A percentile compares a stretch with the other conserved stretches of the same genome.
Conservation (phyloP, 1,284 basidiomycete species). For the Fomitiporia mediterranea region DNA sequence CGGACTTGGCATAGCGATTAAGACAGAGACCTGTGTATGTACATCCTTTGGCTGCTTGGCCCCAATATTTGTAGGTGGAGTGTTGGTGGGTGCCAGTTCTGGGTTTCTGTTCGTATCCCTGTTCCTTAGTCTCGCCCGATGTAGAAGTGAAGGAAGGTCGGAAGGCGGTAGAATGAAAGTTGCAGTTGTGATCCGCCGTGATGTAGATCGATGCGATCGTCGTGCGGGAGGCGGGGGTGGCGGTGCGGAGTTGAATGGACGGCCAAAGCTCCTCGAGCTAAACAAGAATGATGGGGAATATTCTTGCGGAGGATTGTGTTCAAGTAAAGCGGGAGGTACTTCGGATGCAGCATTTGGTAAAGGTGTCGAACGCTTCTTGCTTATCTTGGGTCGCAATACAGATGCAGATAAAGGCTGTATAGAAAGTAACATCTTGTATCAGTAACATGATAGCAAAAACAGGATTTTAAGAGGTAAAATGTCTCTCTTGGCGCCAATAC, state of each 20-base stretch:
- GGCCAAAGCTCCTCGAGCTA: neutral
- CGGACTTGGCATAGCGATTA: constrained; percentile 18
- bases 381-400: neutral
- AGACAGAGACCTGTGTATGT: constrained; percentile 9
- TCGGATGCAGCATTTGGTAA: neutral
- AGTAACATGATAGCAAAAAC: too few species aligned
- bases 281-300: constrained; percentile 8
- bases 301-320: neutral
- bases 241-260: neutral
- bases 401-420: neutral
- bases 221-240: neutral
- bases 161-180: neutral
- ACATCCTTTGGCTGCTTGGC: neutral
- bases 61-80: too few species aligned
- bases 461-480: too few species aligned
- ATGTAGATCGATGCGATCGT: neutral
- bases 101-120: neutral
- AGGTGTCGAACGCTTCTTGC: neutral
- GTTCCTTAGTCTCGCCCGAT: neutral
- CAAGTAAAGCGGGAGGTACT: neutral
- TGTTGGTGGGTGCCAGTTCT: neutral
- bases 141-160: neutral
- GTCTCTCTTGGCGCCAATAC: too few species aligned
- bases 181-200: neutral
- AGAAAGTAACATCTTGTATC: neutral